Evolutionary conservation across 257 asterid genomes (phyloP), one percentile per base, ranked within the genome.

Genomic region (Solanum tarijense): DNA sequence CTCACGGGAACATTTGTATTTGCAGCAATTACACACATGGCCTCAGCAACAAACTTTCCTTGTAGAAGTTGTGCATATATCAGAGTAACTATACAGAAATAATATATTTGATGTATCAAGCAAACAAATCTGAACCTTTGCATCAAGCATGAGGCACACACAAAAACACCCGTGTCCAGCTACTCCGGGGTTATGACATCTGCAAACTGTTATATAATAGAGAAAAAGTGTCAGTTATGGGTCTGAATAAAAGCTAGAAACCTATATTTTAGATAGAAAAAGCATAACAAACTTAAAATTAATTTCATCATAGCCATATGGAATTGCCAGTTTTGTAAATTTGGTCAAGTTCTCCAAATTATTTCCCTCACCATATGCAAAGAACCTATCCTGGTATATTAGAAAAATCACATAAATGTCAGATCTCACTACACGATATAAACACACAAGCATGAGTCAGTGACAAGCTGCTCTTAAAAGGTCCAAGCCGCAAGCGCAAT

Each of bases 151-250:
- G 88, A 94, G 95, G 65, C 96, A 95, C 86, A 90, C 98, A 55
- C 99, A 98, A 72, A 97, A 97, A 89, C 99, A 97, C 87, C 98
- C 98, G 90, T 95, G 96, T 84, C 99, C 98, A 92, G 98, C 98
- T 89, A 96, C 99, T 90, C 91, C 96, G 2, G 98, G 95, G 87
- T 98, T 94, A 83, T 98, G 98, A 88, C 99, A 97, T 86, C 98
- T 98, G 88, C 99, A 97, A 88, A 88, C 98, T 97, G 94, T 87
- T 16, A 66, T 41, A 27, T 11, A 36, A 89, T 48, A 43, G n/a
- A 72, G 75, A 62, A 88, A 74, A 29, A 20, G 55, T 84, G 86
- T 81, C 87, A 88, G 87, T 86, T 91, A 86, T 83, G 75, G 36
- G 74, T 48, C 60, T 83, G 84, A 79, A 79, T 34, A 88, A 83